A percentile compares a stretch with the other conserved stretches of the same genome.
Evolutionary conservation across 2,329 filamentous ascomycete genomes (phyloP).

Genomic region (Dothidotthia symphoricarpi): DNA sequence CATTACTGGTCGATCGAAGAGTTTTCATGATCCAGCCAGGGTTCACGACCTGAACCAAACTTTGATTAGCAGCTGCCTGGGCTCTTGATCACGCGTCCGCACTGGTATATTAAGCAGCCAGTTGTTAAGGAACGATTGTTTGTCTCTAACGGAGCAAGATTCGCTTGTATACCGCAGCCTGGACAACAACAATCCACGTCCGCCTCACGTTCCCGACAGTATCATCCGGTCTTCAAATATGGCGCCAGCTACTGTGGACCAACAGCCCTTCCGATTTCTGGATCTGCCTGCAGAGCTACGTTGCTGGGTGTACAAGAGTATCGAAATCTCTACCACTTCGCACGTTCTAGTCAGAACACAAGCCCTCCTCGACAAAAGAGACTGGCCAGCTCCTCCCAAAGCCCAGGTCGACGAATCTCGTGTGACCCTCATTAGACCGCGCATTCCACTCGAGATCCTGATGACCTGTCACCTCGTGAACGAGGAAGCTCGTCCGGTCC

Average conservation of each 20-base stretch:
- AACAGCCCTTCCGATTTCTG: conserved; percentile 10
- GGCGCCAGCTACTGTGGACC: conserved; percentile 1
- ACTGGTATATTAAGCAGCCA: too few relatives aligned
- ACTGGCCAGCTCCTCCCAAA: conserved; percentile 8
- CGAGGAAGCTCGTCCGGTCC: conserved; percentile 8
- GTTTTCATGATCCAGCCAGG: too few relatives aligned
- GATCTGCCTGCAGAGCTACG: conserved; percentile 11
- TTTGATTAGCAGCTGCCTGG: too few relatives aligned
- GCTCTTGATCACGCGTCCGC: too few relatives aligned
- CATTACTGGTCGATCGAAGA: too few relatives aligned
- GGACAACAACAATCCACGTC: too few relatives aligned
- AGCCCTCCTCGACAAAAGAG: not conserved
- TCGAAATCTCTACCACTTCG: conserved; percentile 7
- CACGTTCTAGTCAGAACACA: conserved; percentile 8
- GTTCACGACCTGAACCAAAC: too few relatives aligned
- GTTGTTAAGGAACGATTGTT: too few relatives aligned
- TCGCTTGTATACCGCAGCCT: too few relatives aligned
- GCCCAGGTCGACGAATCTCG: conserved; percentile 7
- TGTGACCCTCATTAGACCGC: conserved; percentile 7
- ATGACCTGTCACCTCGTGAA: conserved; percentile 9
- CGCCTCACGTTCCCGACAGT: too few relatives aligned
- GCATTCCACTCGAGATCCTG: conserved; percentile 5
- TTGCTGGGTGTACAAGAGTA: conserved; percentile 8
- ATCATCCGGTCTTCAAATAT: conserved; percentile 1
- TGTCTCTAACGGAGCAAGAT: too few relatives aligned